Percentiles rank a stretch among this genome's conserved stretches.
Evolutionary conservation across 2,329 filamentous ascomycete genomes (phyloP).

Genomic region (Orbilia quercus): DNA sequence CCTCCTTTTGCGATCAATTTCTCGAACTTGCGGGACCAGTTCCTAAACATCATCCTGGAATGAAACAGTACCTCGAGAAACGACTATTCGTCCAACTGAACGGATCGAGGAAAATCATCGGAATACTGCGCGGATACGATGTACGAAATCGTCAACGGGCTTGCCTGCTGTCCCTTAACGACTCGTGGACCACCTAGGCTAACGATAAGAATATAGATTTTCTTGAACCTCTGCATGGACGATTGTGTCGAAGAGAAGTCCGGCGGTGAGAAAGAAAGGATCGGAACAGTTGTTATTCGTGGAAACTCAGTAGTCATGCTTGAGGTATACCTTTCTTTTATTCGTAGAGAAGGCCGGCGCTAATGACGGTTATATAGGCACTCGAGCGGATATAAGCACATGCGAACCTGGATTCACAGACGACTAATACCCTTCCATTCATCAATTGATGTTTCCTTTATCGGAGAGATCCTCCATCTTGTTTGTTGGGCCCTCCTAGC

Average conservation of each 20-base stretch:
- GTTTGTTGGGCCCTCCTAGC: neutral
- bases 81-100: constrained; percentile 97
- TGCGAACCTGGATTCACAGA: neutral
- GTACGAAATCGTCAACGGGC: constrained; percentile 66
- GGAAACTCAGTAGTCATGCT: constrained; percentile 99
- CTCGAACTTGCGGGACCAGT: neutral
- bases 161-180: neutral
- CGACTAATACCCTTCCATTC: neutral
- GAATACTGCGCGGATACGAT: constrained; percentile 93
- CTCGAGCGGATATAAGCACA: constrained; percentile 53
- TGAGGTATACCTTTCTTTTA: constrained; percentile 69
- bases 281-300: constrained; percentile 97
- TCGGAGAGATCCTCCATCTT: neutral
- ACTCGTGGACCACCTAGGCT: neutral
- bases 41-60: constrained; percentile 35
- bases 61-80: constrained; percentile 93
- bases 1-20: constrained; percentile 36
- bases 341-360: neutral
- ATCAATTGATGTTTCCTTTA: neutral
- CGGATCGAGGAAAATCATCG: constrained; percentile 96
- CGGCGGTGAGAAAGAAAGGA: constrained; percentile 85
- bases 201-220: constrained; percentile 73
- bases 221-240: constrained; percentile 97
- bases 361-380: constrained; percentile 29
- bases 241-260: constrained; percentile 95